phyloP scores from a whole-genome alignment of 495 filamentous ascomycete species.

The Pyronema domesticum region DNA sequence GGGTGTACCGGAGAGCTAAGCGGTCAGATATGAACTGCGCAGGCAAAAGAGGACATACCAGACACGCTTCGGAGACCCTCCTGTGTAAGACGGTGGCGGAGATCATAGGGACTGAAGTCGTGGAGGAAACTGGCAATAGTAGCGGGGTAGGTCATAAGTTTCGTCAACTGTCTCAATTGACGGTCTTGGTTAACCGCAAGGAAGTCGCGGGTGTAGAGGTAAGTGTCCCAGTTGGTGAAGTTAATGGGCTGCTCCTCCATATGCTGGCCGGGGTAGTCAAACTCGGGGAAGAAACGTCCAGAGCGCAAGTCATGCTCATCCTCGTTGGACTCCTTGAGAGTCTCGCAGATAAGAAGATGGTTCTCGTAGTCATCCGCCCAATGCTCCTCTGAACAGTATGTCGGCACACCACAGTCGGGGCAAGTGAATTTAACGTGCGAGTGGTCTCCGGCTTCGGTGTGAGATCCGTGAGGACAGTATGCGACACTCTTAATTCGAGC shows the following conservation, averaged over 20 bases:
- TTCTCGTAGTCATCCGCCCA: conserved; percentile 88
- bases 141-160: conserved; percentile 79
- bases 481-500: conserved; percentile 79
- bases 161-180: conserved; percentile 74
- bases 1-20: conserved; percentile 72
- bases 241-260: conserved; percentile 84
- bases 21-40: conserved; percentile 9
- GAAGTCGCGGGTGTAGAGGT: conserved; percentile 75
- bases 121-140: conserved; percentile 83
- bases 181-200: conserved; percentile 74
- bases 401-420: conserved; percentile 85
- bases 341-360: conserved; percentile 84
- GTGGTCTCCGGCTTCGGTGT: conserved; percentile 55
- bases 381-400: conserved; percentile 83
- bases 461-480: conserved; percentile 74
- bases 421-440: conserved; percentile 82
- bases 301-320: conserved; percentile 90
- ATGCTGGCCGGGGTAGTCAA: conserved; percentile 72
- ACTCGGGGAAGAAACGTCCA: conserved; percentile 83
- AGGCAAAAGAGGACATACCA: conserved; percentile 37
- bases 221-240: conserved; percentile 98
- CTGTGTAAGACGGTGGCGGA: conserved; percentile 54
- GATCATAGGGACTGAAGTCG: conserved; percentile 78
- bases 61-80: conserved; percentile 87
- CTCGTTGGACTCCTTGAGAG: conserved; percentile 79